A percentile compares a stretch with the other conserved stretches of the same genome.
These are phyloP conservation scores for Boletales sp. DNA, from an alignment of 768 basidiomycete species.

Conservation along the genomic window DNA sequence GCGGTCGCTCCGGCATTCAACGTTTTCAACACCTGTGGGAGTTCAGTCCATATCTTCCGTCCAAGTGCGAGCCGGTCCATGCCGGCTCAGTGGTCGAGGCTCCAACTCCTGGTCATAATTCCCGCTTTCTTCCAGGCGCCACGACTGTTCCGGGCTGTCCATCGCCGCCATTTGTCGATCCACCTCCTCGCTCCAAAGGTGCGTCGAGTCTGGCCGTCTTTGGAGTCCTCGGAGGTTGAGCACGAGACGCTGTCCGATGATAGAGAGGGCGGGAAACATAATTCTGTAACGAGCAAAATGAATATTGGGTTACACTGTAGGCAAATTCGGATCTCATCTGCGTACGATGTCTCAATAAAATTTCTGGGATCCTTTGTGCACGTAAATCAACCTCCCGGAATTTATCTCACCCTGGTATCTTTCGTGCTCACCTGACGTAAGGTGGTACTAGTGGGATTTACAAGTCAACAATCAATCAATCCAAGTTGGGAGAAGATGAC, in stretches of 20 bases:
- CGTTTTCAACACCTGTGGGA: background rate
- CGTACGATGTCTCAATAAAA: background rate
- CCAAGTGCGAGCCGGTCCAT: background rate
- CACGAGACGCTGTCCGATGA: conserved; percentile 24
- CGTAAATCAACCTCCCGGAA: no score
- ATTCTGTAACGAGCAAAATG: background rate
- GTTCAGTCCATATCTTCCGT: background rate
- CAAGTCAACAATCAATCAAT: background rate
- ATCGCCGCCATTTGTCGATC: background rate
- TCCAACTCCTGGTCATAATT: background rate
- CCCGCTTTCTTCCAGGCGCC: background rate
- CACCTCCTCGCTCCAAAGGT: background rate
- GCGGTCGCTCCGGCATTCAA: no score
- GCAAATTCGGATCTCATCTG: background rate
- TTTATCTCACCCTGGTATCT: background rate
- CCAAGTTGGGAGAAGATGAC: background rate
- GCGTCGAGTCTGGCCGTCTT: background rate
- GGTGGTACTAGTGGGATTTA: conserved; percentile 1
- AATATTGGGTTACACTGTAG: no score
- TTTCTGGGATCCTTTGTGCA: background rate
- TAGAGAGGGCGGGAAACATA: conserved; percentile 5
- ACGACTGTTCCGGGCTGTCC: background rate
- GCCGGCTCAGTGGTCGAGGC: background rate
- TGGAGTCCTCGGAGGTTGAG: conserved; percentile 17
- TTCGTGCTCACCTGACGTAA: conserved; percentile 9